Evolutionary conservation across 768 basidiomycete genomes (phyloP), one percentile per base, ranked within the genome.

Genomic region (Lactifluus subvellereus): DNA sequence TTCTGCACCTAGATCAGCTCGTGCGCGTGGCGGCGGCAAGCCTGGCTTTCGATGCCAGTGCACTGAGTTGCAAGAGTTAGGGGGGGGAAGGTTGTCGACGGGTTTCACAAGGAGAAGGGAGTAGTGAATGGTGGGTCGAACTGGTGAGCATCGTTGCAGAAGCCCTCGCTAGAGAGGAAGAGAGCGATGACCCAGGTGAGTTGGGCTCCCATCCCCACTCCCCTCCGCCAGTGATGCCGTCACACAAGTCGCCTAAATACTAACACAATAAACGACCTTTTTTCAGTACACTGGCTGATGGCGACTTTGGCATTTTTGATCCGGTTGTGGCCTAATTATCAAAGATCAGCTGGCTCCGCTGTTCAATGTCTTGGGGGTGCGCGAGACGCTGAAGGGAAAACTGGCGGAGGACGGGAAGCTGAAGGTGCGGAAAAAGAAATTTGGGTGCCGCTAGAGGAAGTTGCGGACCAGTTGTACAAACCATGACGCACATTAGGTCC

Each of bases 51-150:
- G 88, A 95, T 68, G 72, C 87, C 18, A 81, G 86, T 2, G 84
- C 82, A 20, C 16, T 75, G 88, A 47, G 78, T 86, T 11, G 84
- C 81, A 50, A 72, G 70, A 60, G 59, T 73, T 48, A 71, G 70
- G 43, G 74, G 73, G 27, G 75, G 67, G 13, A 61, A 65, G 43
- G 68, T 60, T n/a, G 69, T 67, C 22, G 70, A 71, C 43, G 72
- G 71, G 35, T 70, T 64, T n/a, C 74, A 73, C 3, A 77, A 32
- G 77, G 75, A 16, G 77, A 76, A 45, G 85, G 82, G 56, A 83
- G 84, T 58, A 89, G 81, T 20, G 94, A 94, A 59, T 95, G 91
- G 91, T 85, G 92, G 69, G 78, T 89, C 0, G 95, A 97, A 76
- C 74, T 96, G 37, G 77, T 86, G 2, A 90, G 87, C 69, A 95